phyloP scores from a whole-genome alignment of 1,284 basidiomycete species.

The Trichosporon sp. region DNA sequence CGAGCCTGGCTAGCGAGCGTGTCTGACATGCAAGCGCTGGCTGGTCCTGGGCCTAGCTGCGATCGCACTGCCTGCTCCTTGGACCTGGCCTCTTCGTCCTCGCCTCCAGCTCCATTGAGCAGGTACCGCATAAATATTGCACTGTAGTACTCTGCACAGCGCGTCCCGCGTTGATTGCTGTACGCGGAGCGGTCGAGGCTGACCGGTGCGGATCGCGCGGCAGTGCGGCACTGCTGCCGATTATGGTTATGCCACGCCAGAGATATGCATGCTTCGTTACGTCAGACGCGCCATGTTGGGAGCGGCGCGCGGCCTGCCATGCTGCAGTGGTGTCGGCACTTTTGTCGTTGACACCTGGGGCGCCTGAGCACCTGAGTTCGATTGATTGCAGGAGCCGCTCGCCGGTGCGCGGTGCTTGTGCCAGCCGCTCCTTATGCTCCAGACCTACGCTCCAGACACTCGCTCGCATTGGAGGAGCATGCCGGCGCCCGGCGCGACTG shows the following conservation, averaged over 20 bases:
- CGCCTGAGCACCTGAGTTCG: neutral
- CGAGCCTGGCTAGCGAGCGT: too few relatives aligned
- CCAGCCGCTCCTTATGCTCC: too few relatives aligned
- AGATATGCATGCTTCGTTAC: conserved; percentile 1
- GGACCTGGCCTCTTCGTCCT: too few relatives aligned
- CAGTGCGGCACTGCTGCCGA: neutral
- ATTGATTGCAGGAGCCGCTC: neutral
- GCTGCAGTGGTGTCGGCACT: too few relatives aligned
- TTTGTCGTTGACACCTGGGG: neutral
- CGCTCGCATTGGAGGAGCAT: neutral
- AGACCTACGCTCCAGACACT: neutral
- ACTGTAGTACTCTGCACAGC: neutral
- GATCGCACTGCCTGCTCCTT: too few relatives aligned
- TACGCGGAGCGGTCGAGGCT: neutral
- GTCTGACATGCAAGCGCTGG: too few relatives aligned
- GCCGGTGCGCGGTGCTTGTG: too few relatives aligned
- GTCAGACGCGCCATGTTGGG: neutral
- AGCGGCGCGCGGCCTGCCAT: too few relatives aligned
- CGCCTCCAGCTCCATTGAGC: too few relatives aligned
- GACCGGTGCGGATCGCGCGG: neutral
- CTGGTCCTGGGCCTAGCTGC: too few relatives aligned
- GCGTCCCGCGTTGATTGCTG: neutral
- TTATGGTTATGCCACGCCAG: conserved; percentile 1
- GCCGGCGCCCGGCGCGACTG: too few relatives aligned
- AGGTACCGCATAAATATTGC: too few relatives aligned